Evolutionary conservation across 2,329 filamentous ascomycete genomes (phyloP).

Genomic region (Zopfia rhizophila): DNA sequence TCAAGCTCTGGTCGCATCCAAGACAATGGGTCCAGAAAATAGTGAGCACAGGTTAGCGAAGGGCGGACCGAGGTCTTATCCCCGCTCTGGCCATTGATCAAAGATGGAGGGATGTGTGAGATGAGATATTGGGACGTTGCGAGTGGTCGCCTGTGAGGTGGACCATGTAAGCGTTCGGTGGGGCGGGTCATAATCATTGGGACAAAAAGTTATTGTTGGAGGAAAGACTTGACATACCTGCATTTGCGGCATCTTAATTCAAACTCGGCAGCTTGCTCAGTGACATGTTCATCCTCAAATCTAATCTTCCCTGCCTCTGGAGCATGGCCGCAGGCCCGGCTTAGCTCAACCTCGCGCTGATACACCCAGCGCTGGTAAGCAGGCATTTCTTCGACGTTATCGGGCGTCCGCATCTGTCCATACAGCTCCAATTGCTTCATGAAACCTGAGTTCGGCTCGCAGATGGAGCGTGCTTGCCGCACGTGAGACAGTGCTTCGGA

Average conservation of each 20-base stretch:
- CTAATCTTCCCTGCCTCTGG: slow-evolving; percentile 79
- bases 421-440: slow-evolving; percentile 89
- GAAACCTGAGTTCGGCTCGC: slow-evolving; percentile 91
- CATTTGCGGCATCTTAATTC: slow-evolving; percentile 93
- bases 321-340: slow-evolving; percentile 78
- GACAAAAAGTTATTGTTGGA: slow-evolving; percentile 4
- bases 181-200: slow-evolving; percentile 11
- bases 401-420: slow-evolving; percentile 85
- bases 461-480: slow-evolving; percentile 76
- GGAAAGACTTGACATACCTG: slow-evolving; percentile 63
- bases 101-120: slow-evolving; percentile 63
- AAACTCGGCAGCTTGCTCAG: slow-evolving; percentile 53
- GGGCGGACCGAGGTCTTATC: slow-evolving; percentile 18
- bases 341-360: slow-evolving; percentile 71
- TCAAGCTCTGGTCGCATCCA: slow-evolving; percentile 95
- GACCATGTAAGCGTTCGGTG: slow-evolving; percentile 36
- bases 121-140: slow-evolving; percentile 75
- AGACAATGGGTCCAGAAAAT: slow-evolving; percentile 89
- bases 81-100: slow-evolving; percentile 21
- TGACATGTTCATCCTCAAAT: slow-evolving; percentile 77
- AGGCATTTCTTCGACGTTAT: slow-evolving; percentile 73
- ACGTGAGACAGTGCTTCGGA: slow-evolving; percentile 76
- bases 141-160: slow-evolving; percentile 63
- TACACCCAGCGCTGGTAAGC: slow-evolving; percentile 84
- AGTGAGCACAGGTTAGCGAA: slow-evolving; percentile 74